Base-by-base conservation (phyloP, 2,329 filamentous ascomycete genomes). In the Chaetomiaceae sp. region DNA sequence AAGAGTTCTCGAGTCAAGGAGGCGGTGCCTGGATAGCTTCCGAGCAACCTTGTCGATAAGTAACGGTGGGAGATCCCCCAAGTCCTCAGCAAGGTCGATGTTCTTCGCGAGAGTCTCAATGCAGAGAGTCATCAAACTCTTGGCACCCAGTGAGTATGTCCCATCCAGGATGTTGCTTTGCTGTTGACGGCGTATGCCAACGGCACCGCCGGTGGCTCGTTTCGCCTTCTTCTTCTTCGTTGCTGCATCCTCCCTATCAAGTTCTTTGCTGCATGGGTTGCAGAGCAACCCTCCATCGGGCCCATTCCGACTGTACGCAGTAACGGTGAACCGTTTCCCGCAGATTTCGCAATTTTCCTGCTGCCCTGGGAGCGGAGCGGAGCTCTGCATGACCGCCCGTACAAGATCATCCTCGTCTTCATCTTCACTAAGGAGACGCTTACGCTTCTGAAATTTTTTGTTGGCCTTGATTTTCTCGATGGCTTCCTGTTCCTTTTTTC, bases 121-220 rank as follows among this genome's bases (percentile, higher is more conserved):
- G 61, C 82, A 85, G 6, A 85, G 71, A 2, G 78, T 79, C 60
- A 85, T 79, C 25, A 92, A 67, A 14, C 80, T 78, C 72, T 90
- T 90, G 16, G 84, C 80, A 18, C 88, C 87, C 10, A 81, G 73
- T 11, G 75, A 73, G 44, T 77, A 79, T 23, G 79, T 74, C 23
- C 91, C 90, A 66, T 96, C 92, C 9, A 96, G 78, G 9, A 94
- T 81, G 57, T 89, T 85, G 68, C 90, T 96, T 69, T 95, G 88
- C 2, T 86, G 73, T 66, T 91, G 87, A 56, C 91, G 83, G 34
- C 89, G 83, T 49, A 79, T 80, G 23, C 76, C 80, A 45, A 82
- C 80, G 1, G 63, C 58, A 18, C 79, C 79, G 44, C 77, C 67
- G 34, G 75, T 78, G 66, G 84, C 76, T 59, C 78, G 74, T 57